Evolutionary conservation across 78 protist genomes (phyloP).

Genomic region (Dictyostelium capitatum): DNA sequence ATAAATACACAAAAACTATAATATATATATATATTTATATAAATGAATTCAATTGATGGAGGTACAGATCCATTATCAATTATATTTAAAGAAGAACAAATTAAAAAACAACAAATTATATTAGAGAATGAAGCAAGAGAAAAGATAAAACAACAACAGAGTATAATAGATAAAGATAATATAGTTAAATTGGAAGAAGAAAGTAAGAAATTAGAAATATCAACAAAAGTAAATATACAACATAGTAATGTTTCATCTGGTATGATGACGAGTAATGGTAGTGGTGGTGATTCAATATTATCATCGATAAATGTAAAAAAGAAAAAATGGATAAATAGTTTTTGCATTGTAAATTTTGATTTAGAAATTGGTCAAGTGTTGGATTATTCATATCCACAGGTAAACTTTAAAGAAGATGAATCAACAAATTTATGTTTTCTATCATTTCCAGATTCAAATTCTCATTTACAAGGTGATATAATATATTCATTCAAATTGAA

Average conservation of each 20-base stretch:
- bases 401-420: constrained; percentile 46
- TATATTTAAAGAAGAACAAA: constrained; percentile 49
- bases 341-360: constrained; percentile 84
- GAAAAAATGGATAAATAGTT: constrained; percentile 68
- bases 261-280: not conserved
- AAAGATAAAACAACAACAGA: not conserved
- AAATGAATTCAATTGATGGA: constrained; percentile 10
- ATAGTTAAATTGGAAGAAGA: constrained; percentile 46
- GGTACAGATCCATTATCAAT: constrained; percentile 55
- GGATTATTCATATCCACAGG: constrained; percentile 65
- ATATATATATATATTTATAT: not conserved
- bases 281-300: constrained; percentile 1
- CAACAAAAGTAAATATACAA: constrained; percentile 27
- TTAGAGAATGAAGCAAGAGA: constrained; percentile 17
- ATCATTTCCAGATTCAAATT: constrained; percentile 88
- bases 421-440: constrained; percentile 54
- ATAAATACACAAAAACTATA: not conserved
- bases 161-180: not conserved
- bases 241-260: constrained; percentile 25
- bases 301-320: not conserved
- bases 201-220: constrained; percentile 27
- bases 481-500: constrained; percentile 78
- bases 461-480: constrained; percentile 83
- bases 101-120: constrained; percentile 8
- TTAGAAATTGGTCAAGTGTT: constrained; percentile 87